phyloP scores from a whole-genome alignment of 306 rosid genomes.

The Dicorynia guianensis region DNA sequence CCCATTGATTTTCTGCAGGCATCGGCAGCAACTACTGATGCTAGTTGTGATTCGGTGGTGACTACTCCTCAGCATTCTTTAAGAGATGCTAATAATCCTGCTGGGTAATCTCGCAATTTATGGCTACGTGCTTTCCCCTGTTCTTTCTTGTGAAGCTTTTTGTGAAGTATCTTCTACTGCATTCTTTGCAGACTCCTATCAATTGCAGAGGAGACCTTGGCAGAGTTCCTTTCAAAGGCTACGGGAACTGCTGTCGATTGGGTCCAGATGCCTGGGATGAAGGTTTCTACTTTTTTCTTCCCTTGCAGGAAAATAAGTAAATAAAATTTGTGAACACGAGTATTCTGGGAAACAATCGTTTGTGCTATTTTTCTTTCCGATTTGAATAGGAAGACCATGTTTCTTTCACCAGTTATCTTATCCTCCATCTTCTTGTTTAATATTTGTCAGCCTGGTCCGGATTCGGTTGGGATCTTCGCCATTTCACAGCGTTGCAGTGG shows the following conservation, averaged over 20 bases:
- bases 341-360: not conserved
- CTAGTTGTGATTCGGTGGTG: conserved; percentile 71
- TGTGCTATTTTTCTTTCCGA: not conserved
- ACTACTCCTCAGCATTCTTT: conserved; percentile 69
- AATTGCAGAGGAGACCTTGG: conserved; percentile 84
- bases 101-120: conserved; percentile 59
- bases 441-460: conserved; percentile 85
- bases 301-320: not conserved
- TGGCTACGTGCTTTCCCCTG: not conserved
- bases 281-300: conserved; percentile 50
- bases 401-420: not conserved
- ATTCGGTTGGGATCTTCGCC: conserved; percentile 87
- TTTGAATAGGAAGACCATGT: not conserved
- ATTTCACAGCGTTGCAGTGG: conserved; percentile 83
- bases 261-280: conserved; percentile 98
- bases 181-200: conserved; percentile 69
- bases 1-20: conserved; percentile 40
- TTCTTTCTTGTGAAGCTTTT: not conserved
- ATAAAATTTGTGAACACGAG: not conserved
- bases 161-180: conserved; percentile 11
- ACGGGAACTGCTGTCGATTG: conserved; percentile 95
- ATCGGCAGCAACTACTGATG: conserved; percentile 62
- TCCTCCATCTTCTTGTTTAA: not conserved
- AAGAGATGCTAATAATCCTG: conserved; percentile 76
- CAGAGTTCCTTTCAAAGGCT: conserved; percentile 90